Conservation (phyloP, 306 rosid species). For the Corylus americana region DNA sequence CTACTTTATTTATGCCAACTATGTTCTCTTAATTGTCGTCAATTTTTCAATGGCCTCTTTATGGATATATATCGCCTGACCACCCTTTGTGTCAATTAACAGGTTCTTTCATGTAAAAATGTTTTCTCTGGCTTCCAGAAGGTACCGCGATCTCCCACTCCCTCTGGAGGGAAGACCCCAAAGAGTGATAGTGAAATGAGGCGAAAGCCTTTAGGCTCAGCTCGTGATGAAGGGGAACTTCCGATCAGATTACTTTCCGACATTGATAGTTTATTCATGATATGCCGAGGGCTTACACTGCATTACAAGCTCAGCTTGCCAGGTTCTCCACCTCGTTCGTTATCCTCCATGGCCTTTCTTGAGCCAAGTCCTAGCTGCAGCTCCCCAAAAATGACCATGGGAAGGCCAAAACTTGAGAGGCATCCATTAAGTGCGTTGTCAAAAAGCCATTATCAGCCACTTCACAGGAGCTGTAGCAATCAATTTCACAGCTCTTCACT, state of each 20-base stretch:
- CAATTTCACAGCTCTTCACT: constrained; percentile 75
- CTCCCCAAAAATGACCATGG: constrained; percentile 50
- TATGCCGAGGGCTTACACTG: constrained; percentile 73
- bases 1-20: background rate
- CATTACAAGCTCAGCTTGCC: constrained; percentile 90
- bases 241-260: constrained; percentile 79
- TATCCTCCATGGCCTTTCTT: constrained; percentile 55
- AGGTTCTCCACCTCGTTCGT: constrained; percentile 60
- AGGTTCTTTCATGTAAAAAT: constrained; percentile 89
- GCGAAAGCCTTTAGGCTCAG: constrained; percentile 58
- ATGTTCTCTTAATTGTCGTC: background rate
- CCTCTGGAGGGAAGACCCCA: constrained; percentile 78
- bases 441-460: constrained; percentile 59
- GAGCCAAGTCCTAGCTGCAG: constrained; percentile 45
- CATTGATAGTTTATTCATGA: constrained; percentile 73
- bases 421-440: constrained; percentile 50
- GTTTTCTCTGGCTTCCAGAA: constrained; percentile 88
- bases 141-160: constrained; percentile 91
- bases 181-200: constrained; percentile 91
- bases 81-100: constrained; percentile 31
- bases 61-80: background rate
- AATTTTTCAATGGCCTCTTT: background rate
- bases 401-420: constrained; percentile 59
- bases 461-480: constrained; percentile 86
- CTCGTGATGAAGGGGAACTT: constrained; percentile 68